Base-by-base conservation (phyloP, 169 alveolate species). In the Plasmodium cynomolgi region DNA sequence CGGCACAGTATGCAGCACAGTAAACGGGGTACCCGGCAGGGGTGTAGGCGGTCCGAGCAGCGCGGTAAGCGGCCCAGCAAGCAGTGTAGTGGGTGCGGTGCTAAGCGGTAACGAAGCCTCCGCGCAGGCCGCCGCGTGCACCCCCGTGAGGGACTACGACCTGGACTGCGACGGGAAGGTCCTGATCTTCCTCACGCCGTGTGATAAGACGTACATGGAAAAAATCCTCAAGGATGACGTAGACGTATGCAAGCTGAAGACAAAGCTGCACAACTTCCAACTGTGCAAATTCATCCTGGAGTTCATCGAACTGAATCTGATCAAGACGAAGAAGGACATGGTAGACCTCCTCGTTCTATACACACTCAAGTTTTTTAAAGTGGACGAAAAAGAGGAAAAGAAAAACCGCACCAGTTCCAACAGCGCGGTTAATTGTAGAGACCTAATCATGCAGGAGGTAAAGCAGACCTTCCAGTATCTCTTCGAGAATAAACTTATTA, bases 121-220 rank as follows among this genome's bases (percentile, higher is more conserved):
- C 58, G 20, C 58, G n/a, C 20, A 47, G 20, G 58, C 3, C 3
- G 20, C 20, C 6, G 6, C 20, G 17, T 47, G 13, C 20, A 47
- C n/a, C 20, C 6, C 58, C 20, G 58, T 88, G 9, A 20, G 34
- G 31, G 88, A 88, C 47, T 88, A 88, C 72, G 94, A 88, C 71
- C 8, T 11, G 7, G 88, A 88, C 33, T 88, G 90, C 71, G 94
- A 88, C 81, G 94, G 94, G 23, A 88, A 88, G 56, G 94, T 88
- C n/a, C 7, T 88, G 33, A 50, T 74, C 7, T 84, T 84, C 62
- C 37, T 84, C 11, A 13, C 41, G 23, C 3, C 15, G 8, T 62
- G 29, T 31, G 93, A 84, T 29, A 73, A 74, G 34, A n/a, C 17
- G 20, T 84, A 68, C 62, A 73, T 84, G 62, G 84, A 84, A 44